Percentiles rank a stretch among this genome's conserved stretches.
These are phyloP conservation scores for Starmerella bacillaris DNA, from an alignment of 805 yeast species.

Conservation along the genomic window DNA sequence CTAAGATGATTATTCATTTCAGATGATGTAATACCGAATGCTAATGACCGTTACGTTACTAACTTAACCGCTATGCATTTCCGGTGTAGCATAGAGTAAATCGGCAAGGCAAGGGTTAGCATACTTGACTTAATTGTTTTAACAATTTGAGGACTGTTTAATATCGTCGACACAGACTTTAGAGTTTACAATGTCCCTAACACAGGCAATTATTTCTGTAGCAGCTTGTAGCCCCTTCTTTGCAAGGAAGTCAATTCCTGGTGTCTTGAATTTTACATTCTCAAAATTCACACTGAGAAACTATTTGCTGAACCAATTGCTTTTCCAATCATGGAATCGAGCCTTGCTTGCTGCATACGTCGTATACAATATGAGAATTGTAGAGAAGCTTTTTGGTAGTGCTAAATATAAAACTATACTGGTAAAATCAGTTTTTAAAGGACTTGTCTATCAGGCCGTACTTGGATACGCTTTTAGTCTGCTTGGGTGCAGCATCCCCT, in stretches of 20 bases:
- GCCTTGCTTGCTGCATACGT: slow-evolving; percentile 1
- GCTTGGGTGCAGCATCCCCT: not conserved
- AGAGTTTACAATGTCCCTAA: not conserved
- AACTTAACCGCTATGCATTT: too few species aligned
- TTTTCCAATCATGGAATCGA: not conserved
- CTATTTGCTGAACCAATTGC: not conserved
- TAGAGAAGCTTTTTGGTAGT: slow-evolving; percentile 1
- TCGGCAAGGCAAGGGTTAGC: too few species aligned
- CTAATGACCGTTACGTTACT: too few species aligned
- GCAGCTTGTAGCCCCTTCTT: slow-evolving; percentile 1
- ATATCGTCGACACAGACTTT: too few species aligned
- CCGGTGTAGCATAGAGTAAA: too few species aligned
- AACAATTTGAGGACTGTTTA: too few species aligned
- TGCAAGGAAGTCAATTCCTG: not conserved
- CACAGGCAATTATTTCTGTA: not conserved
- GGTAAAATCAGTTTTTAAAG: not conserved
- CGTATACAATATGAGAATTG: not conserved
- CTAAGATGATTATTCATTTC: too few species aligned
- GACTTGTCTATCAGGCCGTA: not conserved
- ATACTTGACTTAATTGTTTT: too few species aligned
- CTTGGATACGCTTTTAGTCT: not conserved
- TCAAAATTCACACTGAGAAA: not conserved
- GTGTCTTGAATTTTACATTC: slow-evolving; percentile 1
- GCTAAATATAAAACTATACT: not conserved
- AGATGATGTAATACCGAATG: too few species aligned